Evolutionary conservation across 306 rosid genomes (phyloP).

Genomic region (Vigna trinervia): DNA sequence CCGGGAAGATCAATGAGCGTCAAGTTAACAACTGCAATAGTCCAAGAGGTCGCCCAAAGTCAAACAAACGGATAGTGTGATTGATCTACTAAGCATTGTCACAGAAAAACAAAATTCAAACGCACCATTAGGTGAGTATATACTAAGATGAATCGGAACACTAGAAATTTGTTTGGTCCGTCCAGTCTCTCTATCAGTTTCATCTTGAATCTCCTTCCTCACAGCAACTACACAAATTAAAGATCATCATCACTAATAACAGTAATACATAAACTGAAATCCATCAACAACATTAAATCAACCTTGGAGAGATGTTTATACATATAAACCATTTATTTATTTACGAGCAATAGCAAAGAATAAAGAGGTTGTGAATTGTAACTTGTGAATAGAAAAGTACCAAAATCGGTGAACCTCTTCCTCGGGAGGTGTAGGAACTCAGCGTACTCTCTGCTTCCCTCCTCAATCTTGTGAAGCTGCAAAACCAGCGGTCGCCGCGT

Average conservation of each 20-base stretch:
- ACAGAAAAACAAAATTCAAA: not conserved
- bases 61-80: slow-evolving; percentile 9
- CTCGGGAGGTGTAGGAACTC: slow-evolving; percentile 90
- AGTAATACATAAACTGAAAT: slow-evolving; percentile 2
- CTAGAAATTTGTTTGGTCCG: slow-evolving; percentile 79
- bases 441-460: slow-evolving; percentile 90
- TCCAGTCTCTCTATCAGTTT: slow-evolving; percentile 97
- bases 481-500: slow-evolving; percentile 91
- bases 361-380: not conserved
- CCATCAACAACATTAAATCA: slow-evolving; percentile 36
- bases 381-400: slow-evolving; percentile 50
- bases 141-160: slow-evolving; percentile 96
- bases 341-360: not conserved
- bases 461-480: slow-evolving; percentile 83
- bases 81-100: not conserved
- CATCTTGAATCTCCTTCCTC: slow-evolving; percentile 95
- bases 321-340: not conserved
- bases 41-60: slow-evolving; percentile 36
- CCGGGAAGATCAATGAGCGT: slow-evolving; percentile 98
- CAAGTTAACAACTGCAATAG: slow-evolving; percentile 85
- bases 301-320: not conserved
- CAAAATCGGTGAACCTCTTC: slow-evolving; percentile 79
- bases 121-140: slow-evolving; percentile 89
- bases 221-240: slow-evolving; percentile 72
- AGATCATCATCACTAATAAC: slow-evolving; percentile 32